phyloP scores from a whole-genome alignment of 495 filamentous ascomycete species.

The Penicillium pancosmium region DNA sequence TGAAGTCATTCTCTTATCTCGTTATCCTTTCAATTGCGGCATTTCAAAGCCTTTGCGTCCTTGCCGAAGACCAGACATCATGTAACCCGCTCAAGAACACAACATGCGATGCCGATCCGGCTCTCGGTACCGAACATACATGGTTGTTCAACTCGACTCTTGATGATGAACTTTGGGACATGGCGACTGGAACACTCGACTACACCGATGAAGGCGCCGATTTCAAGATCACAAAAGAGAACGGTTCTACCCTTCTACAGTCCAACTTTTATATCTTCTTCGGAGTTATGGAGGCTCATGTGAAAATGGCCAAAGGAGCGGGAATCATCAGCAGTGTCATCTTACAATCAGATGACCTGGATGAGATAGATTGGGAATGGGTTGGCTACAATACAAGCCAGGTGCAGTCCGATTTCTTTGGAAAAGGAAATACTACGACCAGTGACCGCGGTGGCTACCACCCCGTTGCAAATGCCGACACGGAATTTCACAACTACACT shows the following conservation, averaged over 20 bases:
- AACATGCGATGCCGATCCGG: slow-evolving; percentile 71
- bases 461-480: slow-evolving; percentile 55
- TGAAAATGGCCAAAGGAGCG: slow-evolving; percentile 64
- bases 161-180: slow-evolving; percentile 61
- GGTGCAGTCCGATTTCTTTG: slow-evolving; percentile 86
- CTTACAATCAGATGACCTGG: slow-evolving; percentile 77
- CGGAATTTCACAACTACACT: slow-evolving; percentile 72
- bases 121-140: slow-evolving; percentile 71
- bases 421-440: slow-evolving; percentile 72
- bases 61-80: slow-evolving; percentile 28
- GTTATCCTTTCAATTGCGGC: neutral
- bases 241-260: slow-evolving; percentile 49
- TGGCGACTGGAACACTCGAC: slow-evolving; percentile 59
- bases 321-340: slow-evolving; percentile 81
- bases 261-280: slow-evolving; percentile 79
- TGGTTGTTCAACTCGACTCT: slow-evolving; percentile 78
- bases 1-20: slow-evolving; percentile 1
- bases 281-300: slow-evolving; percentile 66
- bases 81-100: slow-evolving; percentile 65
- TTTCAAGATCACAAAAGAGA: slow-evolving; percentile 65
- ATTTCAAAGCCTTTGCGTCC: slow-evolving; percentile 1
- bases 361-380: slow-evolving; percentile 83
- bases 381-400: slow-evolving; percentile 49
- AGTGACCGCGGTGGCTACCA: slow-evolving; percentile 62
- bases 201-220: slow-evolving; percentile 63